A percentile compares a stretch with the other conserved stretches of the same genome.
Conservation (phyloP, 2,329 filamentous ascomycete genomes). For the Clonostachys rhizophaga region DNA sequence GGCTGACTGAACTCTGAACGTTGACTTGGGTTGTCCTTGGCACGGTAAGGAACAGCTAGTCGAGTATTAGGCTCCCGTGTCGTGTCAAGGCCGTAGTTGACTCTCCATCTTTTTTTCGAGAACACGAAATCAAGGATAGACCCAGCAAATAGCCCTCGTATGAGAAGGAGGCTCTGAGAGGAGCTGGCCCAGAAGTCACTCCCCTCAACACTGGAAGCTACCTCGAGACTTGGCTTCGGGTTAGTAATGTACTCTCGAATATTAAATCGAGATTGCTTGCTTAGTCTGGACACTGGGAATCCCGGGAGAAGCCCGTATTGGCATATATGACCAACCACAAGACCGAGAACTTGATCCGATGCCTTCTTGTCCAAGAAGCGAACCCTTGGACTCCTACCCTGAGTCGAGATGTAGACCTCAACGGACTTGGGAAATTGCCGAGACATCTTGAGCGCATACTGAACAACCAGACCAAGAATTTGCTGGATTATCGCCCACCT, state of each 20-base stretch:
- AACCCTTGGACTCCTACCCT: slow-evolving; percentile 45
- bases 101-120: slow-evolving; percentile 58
- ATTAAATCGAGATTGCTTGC: background rate
- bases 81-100: slow-evolving; percentile 57
- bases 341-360: slow-evolving; percentile 29
- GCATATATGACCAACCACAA: slow-evolving; percentile 24
- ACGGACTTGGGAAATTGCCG: slow-evolving; percentile 26
- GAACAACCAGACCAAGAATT: slow-evolving; percentile 31
- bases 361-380: slow-evolving; percentile 46
- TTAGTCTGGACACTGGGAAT: background rate
- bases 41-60: slow-evolving; percentile 61
- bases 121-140: slow-evolving; percentile 54
- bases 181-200: background rate
- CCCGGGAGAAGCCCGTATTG: slow-evolving; percentile 10
- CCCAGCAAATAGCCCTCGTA: slow-evolving; percentile 59
- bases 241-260: background rate
- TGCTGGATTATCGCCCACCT: slow-evolving; percentile 42
- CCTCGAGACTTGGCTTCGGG: background rate
- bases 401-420: slow-evolving; percentile 33
- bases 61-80: slow-evolving; percentile 36
- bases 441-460: slow-evolving; percentile 22
- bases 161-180: slow-evolving; percentile 29
- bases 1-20: slow-evolving; percentile 66
- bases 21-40: slow-evolving; percentile 59
- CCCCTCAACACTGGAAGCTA: background rate